Conservation (phyloP, 257 asterid species). For the Solanum chilense region DNA sequence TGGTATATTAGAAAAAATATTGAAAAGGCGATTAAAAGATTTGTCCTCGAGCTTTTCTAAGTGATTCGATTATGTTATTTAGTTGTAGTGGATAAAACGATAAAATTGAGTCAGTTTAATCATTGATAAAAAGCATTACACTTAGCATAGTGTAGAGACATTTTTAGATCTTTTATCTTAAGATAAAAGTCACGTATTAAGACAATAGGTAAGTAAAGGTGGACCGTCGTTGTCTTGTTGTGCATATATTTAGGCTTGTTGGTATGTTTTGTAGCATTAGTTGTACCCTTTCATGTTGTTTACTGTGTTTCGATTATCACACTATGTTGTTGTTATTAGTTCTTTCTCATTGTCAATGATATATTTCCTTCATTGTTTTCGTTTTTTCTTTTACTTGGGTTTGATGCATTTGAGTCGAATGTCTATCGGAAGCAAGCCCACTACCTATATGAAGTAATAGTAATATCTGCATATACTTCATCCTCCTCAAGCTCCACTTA, state of each 20-base stretch:
- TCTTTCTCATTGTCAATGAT: not conserved
- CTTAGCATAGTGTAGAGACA: not conserved
- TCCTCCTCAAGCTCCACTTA: not conserved
- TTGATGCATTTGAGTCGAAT: not conserved
- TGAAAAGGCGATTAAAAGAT: not conserved
- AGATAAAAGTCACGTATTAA: too few relatives aligned
- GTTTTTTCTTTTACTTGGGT: not conserved
- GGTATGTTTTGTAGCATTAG: not conserved
- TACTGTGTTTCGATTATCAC: not conserved
- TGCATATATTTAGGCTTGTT: not conserved
- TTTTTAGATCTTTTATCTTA: not conserved
- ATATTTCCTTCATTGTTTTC: not conserved
- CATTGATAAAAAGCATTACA: not conserved
- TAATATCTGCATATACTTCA: not conserved
- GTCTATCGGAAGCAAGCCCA: not conserved
- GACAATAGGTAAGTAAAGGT: not conserved
- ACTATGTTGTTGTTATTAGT: not conserved
- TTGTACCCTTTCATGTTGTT: not conserved
- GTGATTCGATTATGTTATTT: not conserved
- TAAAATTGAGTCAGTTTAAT: not conserved
- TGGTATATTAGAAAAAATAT: rapidly evolving
- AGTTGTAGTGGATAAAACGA: not conserved
- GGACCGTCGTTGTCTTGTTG: not conserved
- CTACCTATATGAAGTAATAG: not conserved
- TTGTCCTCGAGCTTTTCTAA: not conserved